Evolutionary conservation across 345 rosid species (phyloP).

Genomic region (Hirschfeldia incana): DNA sequence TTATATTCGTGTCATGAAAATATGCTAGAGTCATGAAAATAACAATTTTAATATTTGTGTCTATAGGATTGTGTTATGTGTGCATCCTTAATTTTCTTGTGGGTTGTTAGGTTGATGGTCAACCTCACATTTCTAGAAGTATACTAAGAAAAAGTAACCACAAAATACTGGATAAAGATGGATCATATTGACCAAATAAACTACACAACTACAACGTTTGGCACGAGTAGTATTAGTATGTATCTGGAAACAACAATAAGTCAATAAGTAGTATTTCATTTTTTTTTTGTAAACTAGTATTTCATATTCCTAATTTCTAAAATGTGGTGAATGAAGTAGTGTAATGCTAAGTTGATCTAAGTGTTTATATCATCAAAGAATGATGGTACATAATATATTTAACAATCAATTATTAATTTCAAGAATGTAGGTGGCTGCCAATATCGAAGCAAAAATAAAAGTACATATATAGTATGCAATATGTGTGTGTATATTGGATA

Average conservation of each 20-base stretch:
- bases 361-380: background rate
- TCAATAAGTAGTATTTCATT: background rate
- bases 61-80: too few relatives aligned
- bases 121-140: too few relatives aligned
- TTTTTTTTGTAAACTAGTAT: too few relatives aligned
- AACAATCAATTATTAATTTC: background rate
- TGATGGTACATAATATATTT: background rate
- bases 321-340: conserved; percentile 5
- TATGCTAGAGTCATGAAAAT: background rate
- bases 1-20: too few relatives aligned
- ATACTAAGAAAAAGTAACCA: too few relatives aligned
- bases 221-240: too few relatives aligned
- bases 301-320: background rate
- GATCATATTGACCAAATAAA: too few relatives aligned
- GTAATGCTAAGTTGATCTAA: background rate
- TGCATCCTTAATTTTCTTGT: too few relatives aligned
- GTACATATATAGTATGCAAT: background rate
- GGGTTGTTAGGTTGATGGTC: too few relatives aligned
- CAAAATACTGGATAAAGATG: too few relatives aligned
- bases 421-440: background rate
- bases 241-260: background rate
- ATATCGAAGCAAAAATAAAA: background rate
- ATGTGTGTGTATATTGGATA: background rate
- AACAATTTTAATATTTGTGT: background rate
- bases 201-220: too few relatives aligned